phyloP scores from a whole-genome alignment of 768 basidiomycete genomes.

The Leccinum sublutescens region DNA sequence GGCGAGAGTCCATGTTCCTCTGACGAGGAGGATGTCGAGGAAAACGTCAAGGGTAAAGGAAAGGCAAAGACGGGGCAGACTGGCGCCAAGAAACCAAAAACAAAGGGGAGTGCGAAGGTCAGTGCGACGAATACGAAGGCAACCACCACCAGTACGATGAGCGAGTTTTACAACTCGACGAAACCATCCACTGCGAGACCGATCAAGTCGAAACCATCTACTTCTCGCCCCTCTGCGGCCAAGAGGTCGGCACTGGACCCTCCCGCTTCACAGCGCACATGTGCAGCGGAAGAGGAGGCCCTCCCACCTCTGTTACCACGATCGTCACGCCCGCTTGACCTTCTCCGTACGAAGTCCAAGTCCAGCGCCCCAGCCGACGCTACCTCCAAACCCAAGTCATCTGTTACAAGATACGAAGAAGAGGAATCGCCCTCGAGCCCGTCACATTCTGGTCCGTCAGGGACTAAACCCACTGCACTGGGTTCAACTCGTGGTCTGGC shows the following conservation, averaged over 20 bases:
- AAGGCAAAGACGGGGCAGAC: constrained; percentile 4
- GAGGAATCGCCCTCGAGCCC: constrained; percentile 12
- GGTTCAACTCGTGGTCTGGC: not conserved
- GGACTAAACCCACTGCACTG: not conserved
- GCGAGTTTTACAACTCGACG: constrained; percentile 6
- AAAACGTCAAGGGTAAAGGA: constrained; percentile 5
- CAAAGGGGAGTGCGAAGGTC: not conserved
- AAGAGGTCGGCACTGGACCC: constrained; percentile 1
- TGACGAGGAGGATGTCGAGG: constrained; percentile 7
- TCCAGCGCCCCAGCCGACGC: not conserved
- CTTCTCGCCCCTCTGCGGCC: not conserved
- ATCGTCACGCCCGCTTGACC: constrained; percentile 28
- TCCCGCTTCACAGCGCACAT: not conserved
- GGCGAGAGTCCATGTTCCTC: constrained; percentile 22
- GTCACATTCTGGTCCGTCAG: not conserved
- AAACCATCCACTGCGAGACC: constrained; percentile 7
- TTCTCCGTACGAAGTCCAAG: constrained; percentile 19
- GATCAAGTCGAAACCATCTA: constrained; percentile 5
- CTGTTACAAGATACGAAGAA: constrained; percentile 9
- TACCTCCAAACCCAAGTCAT: not conserved
- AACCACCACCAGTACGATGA: constrained; percentile 8
- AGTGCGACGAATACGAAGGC: not conserved
- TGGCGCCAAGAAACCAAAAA: not conserved
- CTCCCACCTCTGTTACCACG: constrained; percentile 10
- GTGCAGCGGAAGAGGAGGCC: constrained; percentile 12